phyloP scores from a whole-genome alignment of 2,329 filamentous ascomycete genomes.

The Phaeosphaeriaceae sp. region DNA sequence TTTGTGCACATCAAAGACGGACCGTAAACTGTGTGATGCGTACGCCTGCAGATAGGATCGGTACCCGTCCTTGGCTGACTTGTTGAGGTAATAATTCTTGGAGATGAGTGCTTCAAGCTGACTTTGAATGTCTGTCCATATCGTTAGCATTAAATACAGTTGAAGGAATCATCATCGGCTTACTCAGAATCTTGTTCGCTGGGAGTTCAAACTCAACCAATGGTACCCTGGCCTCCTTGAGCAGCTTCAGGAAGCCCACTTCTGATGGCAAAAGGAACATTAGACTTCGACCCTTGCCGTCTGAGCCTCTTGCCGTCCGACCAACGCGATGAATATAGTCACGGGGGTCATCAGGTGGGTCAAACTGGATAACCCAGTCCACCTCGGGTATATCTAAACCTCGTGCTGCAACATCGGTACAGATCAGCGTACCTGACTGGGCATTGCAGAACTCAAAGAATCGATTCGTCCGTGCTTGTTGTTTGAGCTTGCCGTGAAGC shows the following conservation, averaged over 20 bases:
- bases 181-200: slow-evolving; percentile 77
- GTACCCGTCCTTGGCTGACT: slow-evolving; percentile 78
- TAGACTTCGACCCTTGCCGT: slow-evolving; percentile 83
- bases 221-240: slow-evolving; percentile 90
- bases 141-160: slow-evolving; percentile 4
- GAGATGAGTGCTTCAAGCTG: slow-evolving; percentile 93
- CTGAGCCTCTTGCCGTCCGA: slow-evolving; percentile 85
- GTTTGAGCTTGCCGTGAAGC: slow-evolving; percentile 92
- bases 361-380: slow-evolving; percentile 91
- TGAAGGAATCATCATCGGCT: not conserved
- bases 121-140: slow-evolving; percentile 59
- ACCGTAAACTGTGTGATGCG: slow-evolving; percentile 80
- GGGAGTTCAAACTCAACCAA: slow-evolving; percentile 97
- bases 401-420: slow-evolving; percentile 94
- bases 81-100: slow-evolving; percentile 97
- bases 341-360: slow-evolving; percentile 85
- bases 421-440: slow-evolving; percentile 85
- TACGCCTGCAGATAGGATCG: slow-evolving; percentile 94
- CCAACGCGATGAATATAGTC: slow-evolving; percentile 83
- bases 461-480: slow-evolving; percentile 97
- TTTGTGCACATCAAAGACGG: slow-evolving; percentile 84
- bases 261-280: slow-evolving; percentile 94
- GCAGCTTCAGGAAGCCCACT: slow-evolving; percentile 87
- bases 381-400: slow-evolving; percentile 95
- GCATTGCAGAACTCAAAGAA: slow-evolving; percentile 97